Evolutionary conservation across 305 asterid species (phyloP).

Genomic region (Solanum hybrid): DNA sequence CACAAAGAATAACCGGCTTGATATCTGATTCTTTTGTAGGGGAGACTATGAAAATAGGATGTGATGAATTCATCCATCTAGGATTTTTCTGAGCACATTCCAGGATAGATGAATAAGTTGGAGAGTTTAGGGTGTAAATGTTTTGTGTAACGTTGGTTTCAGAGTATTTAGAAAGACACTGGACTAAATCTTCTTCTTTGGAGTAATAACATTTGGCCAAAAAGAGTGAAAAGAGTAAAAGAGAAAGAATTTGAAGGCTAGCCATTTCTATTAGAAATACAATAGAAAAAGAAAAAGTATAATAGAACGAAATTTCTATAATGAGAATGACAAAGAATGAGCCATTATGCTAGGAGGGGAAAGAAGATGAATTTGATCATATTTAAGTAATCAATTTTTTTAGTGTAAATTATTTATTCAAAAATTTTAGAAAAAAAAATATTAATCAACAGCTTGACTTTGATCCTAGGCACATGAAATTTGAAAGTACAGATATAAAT

Average conservation of each 20-base stretch:
- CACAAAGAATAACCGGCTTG: background rate
- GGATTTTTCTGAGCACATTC: constrained; percentile 4
- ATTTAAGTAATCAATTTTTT: background rate
- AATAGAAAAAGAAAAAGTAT: background rate
- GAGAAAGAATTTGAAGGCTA: background rate
- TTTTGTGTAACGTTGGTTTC: background rate
- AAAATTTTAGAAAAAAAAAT: background rate
- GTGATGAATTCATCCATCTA: background rate
- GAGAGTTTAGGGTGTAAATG: background rate
- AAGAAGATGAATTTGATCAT: background rate
- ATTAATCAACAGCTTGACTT: background rate
- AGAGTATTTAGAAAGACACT: background rate
- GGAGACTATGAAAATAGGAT: background rate
- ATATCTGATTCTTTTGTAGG: constrained; percentile 6
- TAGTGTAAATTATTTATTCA: background rate
- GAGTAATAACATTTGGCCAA: background rate
- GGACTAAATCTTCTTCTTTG: background rate
- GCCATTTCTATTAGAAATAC: background rate
- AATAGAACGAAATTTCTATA: background rate
- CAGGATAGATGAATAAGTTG: background rate
- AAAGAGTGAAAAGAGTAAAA: background rate
- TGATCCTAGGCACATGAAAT: background rate
- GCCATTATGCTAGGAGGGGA: background rate
- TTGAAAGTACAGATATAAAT: background rate
- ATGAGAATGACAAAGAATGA: background rate